Conservation (phyloP, 2,329 filamentous ascomycete species). For the Colletotrichum brevisporum region DNA sequence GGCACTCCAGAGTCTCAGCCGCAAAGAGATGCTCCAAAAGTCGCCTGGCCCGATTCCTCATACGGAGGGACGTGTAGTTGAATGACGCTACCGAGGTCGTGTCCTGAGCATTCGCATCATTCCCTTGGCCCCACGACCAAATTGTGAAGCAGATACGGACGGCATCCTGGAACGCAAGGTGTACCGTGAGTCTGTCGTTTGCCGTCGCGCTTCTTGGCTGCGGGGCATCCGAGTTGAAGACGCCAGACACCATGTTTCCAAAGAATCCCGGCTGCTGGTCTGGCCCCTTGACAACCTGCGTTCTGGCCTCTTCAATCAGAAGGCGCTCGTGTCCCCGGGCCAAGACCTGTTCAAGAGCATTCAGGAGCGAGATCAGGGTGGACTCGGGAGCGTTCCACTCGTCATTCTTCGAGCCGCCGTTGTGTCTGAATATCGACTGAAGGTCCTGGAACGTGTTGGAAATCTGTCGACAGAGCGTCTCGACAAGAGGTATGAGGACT, state of each 20-base stretch:
- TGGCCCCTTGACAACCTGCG: slow-evolving; percentile 79
- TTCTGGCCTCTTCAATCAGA: slow-evolving; percentile 79
- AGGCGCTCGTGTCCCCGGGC: slow-evolving; percentile 89
- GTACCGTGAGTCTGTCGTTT: slow-evolving; percentile 92
- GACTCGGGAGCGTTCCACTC: slow-evolving; percentile 71
- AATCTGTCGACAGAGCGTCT: slow-evolving; percentile 88
- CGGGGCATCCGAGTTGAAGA: slow-evolving; percentile 84
- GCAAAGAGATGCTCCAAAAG: slow-evolving; percentile 94
- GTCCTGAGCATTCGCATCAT: slow-evolving; percentile 73
- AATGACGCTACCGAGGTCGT: slow-evolving; percentile 83
- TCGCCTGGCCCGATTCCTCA: slow-evolving; percentile 89
- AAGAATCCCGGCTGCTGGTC: slow-evolving; percentile 91
- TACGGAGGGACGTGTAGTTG: slow-evolving; percentile 88
- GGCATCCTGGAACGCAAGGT: slow-evolving; percentile 97
- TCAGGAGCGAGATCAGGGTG: slow-evolving; percentile 87
- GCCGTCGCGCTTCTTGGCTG: slow-evolving; percentile 88
- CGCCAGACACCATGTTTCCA: slow-evolving; percentile 92
- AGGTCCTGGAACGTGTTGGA: slow-evolving; percentile 79
- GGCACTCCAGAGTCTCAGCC: slow-evolving; percentile 91
- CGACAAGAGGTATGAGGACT: slow-evolving; percentile 89
- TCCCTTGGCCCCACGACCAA: slow-evolving; percentile 90
- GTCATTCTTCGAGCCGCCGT: slow-evolving; percentile 44
- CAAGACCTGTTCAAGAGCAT: slow-evolving; percentile 91
- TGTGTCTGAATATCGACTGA: slow-evolving; percentile 70
- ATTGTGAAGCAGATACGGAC: slow-evolving; percentile 93